phyloP scores from a whole-genome alignment of 805 yeast genomes.

The Zygosaccharomyces lentus region DNA sequence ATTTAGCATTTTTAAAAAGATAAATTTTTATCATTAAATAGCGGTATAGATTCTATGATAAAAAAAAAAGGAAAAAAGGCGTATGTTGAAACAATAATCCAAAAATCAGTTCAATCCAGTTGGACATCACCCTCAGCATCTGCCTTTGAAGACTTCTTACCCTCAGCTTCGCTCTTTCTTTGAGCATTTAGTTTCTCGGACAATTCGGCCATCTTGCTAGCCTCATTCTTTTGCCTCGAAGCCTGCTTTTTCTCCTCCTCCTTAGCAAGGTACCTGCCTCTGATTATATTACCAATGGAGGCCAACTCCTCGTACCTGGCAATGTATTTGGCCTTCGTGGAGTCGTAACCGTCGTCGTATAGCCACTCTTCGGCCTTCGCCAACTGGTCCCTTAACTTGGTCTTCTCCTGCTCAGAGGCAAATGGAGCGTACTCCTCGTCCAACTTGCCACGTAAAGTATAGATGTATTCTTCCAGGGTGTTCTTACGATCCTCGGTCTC shows the following conservation, averaged over 20 bases:
- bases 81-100: neutral
- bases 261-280: slow-evolving; percentile 90
- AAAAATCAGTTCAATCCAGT: slow-evolving; percentile 26
- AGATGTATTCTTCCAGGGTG: slow-evolving; percentile 96
- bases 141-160: slow-evolving; percentile 25
- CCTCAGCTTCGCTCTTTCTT: slow-evolving; percentile 52
- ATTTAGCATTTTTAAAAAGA: neutral
- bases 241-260: slow-evolving; percentile 95
- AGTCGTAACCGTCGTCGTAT: slow-evolving; percentile 94
- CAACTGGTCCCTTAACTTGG: slow-evolving; percentile 65
- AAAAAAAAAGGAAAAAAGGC: slow-evolving; percentile 5
- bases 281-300: slow-evolving; percentile 87
- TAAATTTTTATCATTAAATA: slow-evolving; percentile 13
- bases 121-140: slow-evolving; percentile 42
- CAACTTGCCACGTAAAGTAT: slow-evolving; percentile 93
- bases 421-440: slow-evolving; percentile 86
- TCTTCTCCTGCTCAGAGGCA: slow-evolving; percentile 89
- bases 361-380: slow-evolving; percentile 95
- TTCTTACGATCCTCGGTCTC: slow-evolving; percentile 99
- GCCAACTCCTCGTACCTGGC: slow-evolving; percentile 98
- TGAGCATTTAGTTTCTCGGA: slow-evolving; percentile 80
- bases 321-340: slow-evolving; percentile 92
- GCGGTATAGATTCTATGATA: slow-evolving; percentile 11
- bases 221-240: slow-evolving; percentile 79
- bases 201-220: slow-evolving; percentile 74